Evolutionary conservation across 2,329 filamentous ascomycete genomes (phyloP).

Genomic region (Neonectria coccinea): DNA sequence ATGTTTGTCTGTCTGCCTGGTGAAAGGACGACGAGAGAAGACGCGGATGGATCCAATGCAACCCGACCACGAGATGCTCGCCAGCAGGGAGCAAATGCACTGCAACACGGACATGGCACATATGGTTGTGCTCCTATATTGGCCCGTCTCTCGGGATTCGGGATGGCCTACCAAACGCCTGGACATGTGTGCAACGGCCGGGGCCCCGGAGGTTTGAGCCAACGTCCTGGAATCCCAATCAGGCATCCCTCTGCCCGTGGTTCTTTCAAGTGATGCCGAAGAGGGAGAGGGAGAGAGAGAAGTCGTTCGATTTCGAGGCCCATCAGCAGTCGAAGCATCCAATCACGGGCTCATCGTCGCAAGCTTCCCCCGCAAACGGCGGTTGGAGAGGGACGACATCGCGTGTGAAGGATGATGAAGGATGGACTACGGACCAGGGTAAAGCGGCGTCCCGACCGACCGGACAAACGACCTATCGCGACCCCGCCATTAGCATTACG

Average conservation of each 20-base stretch:
- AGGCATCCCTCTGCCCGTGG: slow-evolving; percentile 16
- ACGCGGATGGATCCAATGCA: not conserved
- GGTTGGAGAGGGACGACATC: not conserved
- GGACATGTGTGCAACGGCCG: not conserved
- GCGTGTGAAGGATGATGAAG: not conserved
- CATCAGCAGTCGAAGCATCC: slow-evolving; percentile 9
- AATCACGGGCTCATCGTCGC: slow-evolving; percentile 13
- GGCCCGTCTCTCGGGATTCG: slow-evolving; percentile 16
- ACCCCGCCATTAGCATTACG: slow-evolving; percentile 50
- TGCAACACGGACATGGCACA: not conserved
- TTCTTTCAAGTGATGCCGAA: slow-evolving; percentile 13
- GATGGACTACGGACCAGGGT: not conserved
- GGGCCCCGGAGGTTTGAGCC: slow-evolving; percentile 9
- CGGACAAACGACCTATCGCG: slow-evolving; percentile 46
- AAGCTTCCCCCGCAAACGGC: not conserved
- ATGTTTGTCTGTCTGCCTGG: slow-evolving; percentile 8
- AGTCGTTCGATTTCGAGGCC: slow-evolving; percentile 15
- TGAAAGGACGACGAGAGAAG: not conserved
- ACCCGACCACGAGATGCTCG: slow-evolving; percentile 9
- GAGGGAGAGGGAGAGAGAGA: not conserved
- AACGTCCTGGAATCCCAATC: slow-evolving; percentile 13
- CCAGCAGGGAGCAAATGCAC: not conserved
- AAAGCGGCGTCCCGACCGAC: slow-evolving; percentile 31
- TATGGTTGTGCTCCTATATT: not conserved
- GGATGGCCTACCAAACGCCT: not conserved